Evolutionary conservation across 192 early-diverging fungal species (phyloP), one percentile per base, ranked within the genome.

Genomic region (Backusella tarrabulga): DNA sequence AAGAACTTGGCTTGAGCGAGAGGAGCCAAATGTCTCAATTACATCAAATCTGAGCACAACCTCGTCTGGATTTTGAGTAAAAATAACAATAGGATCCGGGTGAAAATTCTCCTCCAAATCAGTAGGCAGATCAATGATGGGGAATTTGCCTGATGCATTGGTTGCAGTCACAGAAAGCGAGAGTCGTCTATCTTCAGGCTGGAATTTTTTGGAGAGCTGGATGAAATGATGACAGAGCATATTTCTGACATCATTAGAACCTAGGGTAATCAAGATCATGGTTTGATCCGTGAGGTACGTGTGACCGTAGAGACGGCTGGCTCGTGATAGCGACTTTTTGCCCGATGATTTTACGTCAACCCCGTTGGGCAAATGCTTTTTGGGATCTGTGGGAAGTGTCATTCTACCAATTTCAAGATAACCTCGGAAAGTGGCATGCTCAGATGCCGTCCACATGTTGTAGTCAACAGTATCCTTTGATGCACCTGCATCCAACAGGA

Each of bases 391-490:
- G 14, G 86, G 87, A 19, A 84, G 82, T 17, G 91, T 82, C 54
- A 89, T 68, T 1, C 76, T 76, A 17, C 87, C 87, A 29, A 89
- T 83, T 8, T 70, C 79, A 71, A 81, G 77, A 50, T 88, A 84
- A 36, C 88, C 91, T 8, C 87, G 80, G 73, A 90, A 91, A 1
- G 88, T 81, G 2, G 91, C 89, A 74, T 91, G 85, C 73, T 91
- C 89, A 74, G 90, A 88, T 6, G 91, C 86, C 26, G 83, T 90
- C 83, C 89, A 90, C 0, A 83, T 84, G 29, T 77, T 84, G 36
- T 72, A 72, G 73, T 91, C 91, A 21, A 77, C 76, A 3, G 81
- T 66, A 67, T 85, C 78, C 3, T 80, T 76, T 46, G 86, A 80
- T 12, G 89, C 90, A 19, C 89, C 88, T 14, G 85, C 87, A 15